Base-by-base conservation (phyloP, 1,284 basidiomycete species). In the Cryptococcus amylolentus region DNA sequence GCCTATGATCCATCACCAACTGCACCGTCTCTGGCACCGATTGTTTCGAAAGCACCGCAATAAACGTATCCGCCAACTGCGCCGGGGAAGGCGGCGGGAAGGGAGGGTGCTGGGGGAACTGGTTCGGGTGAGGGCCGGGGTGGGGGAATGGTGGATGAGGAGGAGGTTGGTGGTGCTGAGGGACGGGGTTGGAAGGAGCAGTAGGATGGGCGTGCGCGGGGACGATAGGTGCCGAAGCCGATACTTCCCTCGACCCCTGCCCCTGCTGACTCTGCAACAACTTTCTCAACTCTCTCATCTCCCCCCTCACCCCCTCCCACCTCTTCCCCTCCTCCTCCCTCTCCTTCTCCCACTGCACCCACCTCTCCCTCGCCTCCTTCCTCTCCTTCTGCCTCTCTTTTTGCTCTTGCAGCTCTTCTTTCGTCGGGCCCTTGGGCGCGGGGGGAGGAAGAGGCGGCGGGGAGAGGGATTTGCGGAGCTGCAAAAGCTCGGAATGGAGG, bases 401-500 rank as follows among this genome's bases (percentile, higher is more conserved):
- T 16, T 46, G 23, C 27, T 46, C 20, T 16, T n/a, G 23, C 16
- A 46, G 14, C 45, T 46, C 45, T 28, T 46, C 41, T 3, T 42
- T 6, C 14, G 20, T 42, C n/a, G 20, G 41, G 9, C 20, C 18
- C 23, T 28, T 27, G 45, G 45, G 45, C 9, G 23, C 41, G 4
- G 23, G n/a, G 2, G 41, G 41, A 1, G 41, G 35, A 2, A 20
- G 43, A 23, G 55, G 60, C 6, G 61, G 62, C 12, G 57, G 23
- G 23, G 23, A 47, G 16, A 66, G 49, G 43, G 65, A 64, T 52
- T 70, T 70, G n/a, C 64, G 47, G 38, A 69, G 57, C 49, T 73
- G 69, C 6, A 70, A 46, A 63, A 74, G 66, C 56, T 75, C 72
- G 6, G 70, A 65, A 56, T 64, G 67, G 45, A 73, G 52, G 53